Evolutionary conservation across 2,329 filamentous ascomycete genomes (phyloP), one percentile per base, ranked within the genome.

Genomic region (Penicillium sp.): DNA sequence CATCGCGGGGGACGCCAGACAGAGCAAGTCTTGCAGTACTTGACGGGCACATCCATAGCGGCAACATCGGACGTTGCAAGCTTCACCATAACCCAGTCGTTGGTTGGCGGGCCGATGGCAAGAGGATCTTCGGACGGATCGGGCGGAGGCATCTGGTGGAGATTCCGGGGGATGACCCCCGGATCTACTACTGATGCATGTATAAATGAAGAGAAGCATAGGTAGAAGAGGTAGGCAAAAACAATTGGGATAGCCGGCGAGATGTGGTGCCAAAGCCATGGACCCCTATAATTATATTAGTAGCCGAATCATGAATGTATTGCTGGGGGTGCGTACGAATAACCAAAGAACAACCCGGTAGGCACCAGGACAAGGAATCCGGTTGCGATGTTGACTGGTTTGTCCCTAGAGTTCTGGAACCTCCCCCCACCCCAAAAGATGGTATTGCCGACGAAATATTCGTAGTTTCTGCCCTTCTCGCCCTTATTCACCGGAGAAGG

Each of bases 1-100:
- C 92, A 93, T 62, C 95, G 91, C 30, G 94, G 93, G 41, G 95
- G 95, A 2, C 95, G 91, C 95, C 95, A 99, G 69, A 99, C 93
- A 72, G 93, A 93, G 83, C 95, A 99, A 19, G 93, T 96, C 75
- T 93, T 94, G 85, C 95, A 99, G 80, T 96, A 97, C 80, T 99
- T 98, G 64, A 94, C 93, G 0, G 95, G 95, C 1, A 99, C 93
- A 75, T 99, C 95, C 92, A 99, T 97, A 6, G 93, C 93, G 8
- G 93, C 90, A 35, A 91, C 90, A 30, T 81, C 81, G 9, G 87
- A 88, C 63, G 89, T 90, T 44, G 90, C 87, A 9, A 92, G 91
- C 71, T 93, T 91, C 69, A 98, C 91, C 81, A 96, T 87, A 7
- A 91, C 91, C 95, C 95, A 99, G 76, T 96, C 93, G 56, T 92